Evolutionary conservation across 2,329 filamentous ascomycete genomes (phyloP).

Genomic region (Fusarium continuum): DNA sequence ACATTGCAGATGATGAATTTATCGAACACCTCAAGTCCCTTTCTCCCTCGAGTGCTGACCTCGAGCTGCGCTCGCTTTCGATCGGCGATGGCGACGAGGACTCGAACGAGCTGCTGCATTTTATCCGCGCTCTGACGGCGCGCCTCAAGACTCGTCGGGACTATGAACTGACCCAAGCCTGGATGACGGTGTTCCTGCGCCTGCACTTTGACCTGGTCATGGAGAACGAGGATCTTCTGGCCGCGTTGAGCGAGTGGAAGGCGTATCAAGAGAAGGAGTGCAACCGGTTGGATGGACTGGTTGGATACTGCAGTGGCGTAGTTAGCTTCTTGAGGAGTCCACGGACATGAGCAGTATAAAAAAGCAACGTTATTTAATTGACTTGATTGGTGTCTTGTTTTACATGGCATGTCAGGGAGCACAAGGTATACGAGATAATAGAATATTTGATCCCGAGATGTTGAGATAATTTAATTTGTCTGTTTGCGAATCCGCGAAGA

Average conservation of each 20-base stretch:
- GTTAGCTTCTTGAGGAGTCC: conserved; percentile 80
- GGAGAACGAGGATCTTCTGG: conserved; percentile 63
- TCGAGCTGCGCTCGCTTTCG: conserved; percentile 86
- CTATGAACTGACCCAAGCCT: conserved; percentile 94
- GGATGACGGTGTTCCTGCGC: conserved; percentile 94
- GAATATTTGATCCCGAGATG: conserved; percentile 4
- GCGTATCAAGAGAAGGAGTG: conserved; percentile 76
- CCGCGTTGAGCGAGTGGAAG: conserved; percentile 74
- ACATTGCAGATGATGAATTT: conserved; percentile 66
- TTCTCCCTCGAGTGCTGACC: conserved; percentile 84
- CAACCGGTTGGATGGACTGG: conserved; percentile 75
- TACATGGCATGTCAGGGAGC: conserved; percentile 17
- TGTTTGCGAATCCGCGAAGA: conserved; percentile 15
- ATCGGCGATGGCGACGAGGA: conserved; percentile 55
- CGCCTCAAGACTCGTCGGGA: conserved; percentile 76
- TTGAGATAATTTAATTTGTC: not conserved
- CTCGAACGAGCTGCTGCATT: conserved; percentile 77
- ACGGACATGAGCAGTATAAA: conserved; percentile 52
- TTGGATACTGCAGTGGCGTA: conserved; percentile 89
- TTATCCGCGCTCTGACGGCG: conserved; percentile 81
- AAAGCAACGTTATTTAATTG: not conserved
- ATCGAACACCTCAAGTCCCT: conserved; percentile 82
- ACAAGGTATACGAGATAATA: conserved; percentile 18
- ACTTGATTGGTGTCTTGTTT: conserved; percentile 20
- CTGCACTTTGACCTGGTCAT: conserved; percentile 72